Percentiles rank a stretch among this genome's conserved stretches.
phyloP scores from a whole-genome alignment of 1,139 yeast species.

The Hansenula lynferdii region DNA sequence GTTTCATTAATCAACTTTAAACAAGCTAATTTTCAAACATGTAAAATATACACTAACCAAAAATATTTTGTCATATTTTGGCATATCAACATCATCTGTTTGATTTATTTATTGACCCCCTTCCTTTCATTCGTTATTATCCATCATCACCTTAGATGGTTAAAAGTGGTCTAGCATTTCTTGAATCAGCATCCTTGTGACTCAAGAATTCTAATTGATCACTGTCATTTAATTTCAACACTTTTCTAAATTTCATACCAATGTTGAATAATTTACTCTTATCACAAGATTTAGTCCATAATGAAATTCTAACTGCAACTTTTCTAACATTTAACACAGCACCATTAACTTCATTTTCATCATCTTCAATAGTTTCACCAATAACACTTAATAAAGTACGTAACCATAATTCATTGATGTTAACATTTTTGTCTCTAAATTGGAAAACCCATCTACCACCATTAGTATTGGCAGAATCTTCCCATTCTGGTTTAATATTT shows the following conservation, averaged over 20 bases:
- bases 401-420: conserved; percentile 90
- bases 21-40: too few species aligned
- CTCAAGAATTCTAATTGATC: conserved; percentile 74
- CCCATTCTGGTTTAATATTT: conserved; percentile 99
- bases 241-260: conserved; percentile 83
- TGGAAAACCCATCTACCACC: conserved; percentile 96
- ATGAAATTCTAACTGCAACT: conserved; percentile 77
- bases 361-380: conserved; percentile 94
- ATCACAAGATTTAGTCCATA: conserved; percentile 88
- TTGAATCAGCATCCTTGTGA: conserved; percentile 50
- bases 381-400: conserved; percentile 85
- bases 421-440: conserved; percentile 56
- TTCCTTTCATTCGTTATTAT: too few species aligned
- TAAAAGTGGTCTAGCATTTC: conserved; percentile 24
- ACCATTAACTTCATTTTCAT: conserved; percentile 86
- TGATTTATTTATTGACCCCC: too few species aligned
- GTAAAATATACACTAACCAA: too few species aligned
- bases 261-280: conserved; percentile 58
- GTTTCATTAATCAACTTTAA: too few species aligned
- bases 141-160: neutral
- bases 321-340: conserved; percentile 87
- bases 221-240: conserved; percentile 60
- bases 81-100: too few species aligned
- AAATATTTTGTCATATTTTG: too few species aligned
- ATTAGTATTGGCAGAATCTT: conserved; percentile 76